A percentile compares a stretch with the other conserved stretches of the same genome.
Conservation (phyloP, 1,284 basidiomycete species). For the Rhodotorula sp. region DNA sequence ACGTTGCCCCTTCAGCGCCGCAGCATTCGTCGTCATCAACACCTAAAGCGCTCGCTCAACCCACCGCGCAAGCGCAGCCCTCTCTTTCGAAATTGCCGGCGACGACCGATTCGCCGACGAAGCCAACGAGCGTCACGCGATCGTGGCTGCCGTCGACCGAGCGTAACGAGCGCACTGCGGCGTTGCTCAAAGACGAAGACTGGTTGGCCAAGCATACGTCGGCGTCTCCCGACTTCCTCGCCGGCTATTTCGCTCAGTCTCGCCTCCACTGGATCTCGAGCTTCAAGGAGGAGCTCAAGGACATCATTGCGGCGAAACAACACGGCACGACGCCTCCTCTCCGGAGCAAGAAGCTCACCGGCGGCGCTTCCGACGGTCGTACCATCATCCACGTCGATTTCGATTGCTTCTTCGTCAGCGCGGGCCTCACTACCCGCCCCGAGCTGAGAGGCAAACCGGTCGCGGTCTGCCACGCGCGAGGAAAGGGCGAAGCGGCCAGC, state of each 20-base stretch:
- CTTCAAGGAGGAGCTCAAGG: slow-evolving; percentile 87
- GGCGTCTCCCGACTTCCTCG: slow-evolving; percentile 73
- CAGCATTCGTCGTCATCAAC: not conserved
- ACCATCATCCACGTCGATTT: slow-evolving; percentile 95
- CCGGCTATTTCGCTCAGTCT: slow-evolving; percentile 86
- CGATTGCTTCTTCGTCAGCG: slow-evolving; percentile 95
- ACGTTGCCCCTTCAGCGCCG: not conserved
- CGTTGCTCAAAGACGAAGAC: slow-evolving; percentile 69
- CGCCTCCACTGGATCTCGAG: slow-evolving; percentile 86
- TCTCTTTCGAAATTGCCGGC: slow-evolving; percentile 20
- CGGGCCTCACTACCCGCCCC: slow-evolving; percentile 73
- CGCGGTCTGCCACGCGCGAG: slow-evolving; percentile 92
- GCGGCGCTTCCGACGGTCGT: slow-evolving; percentile 54
- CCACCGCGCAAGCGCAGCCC: slow-evolving; percentile 3
- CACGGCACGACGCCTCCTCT: slow-evolving; percentile 54
- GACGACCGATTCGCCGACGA: slow-evolving; percentile 53
- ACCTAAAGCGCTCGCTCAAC: not conserved
- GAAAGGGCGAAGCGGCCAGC: slow-evolving; percentile 55
- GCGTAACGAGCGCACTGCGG: slow-evolving; percentile 15
- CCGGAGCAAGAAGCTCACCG: slow-evolving; percentile 56
- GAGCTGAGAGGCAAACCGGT: slow-evolving; percentile 80
- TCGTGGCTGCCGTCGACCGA: slow-evolving; percentile 31
- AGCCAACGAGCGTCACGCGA: slow-evolving; percentile 8
- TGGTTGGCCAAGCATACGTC: slow-evolving; percentile 89
- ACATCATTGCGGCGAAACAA: slow-evolving; percentile 70